Conservation (phyloP, 148 eudicot genomes). For the Amaranthus hypochondriacus region DNA sequence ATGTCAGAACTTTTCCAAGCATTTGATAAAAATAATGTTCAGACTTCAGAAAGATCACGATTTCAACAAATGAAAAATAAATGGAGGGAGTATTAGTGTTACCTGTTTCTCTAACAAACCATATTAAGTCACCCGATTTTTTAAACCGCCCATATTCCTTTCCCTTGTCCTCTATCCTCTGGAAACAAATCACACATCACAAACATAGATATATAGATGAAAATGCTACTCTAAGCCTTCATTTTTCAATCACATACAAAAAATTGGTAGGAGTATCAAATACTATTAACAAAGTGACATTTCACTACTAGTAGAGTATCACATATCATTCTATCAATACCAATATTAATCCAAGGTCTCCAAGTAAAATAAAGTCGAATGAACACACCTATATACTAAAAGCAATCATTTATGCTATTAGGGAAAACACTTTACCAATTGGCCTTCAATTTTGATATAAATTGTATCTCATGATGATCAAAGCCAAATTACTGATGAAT, state of each 20-base stretch:
- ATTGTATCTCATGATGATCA: too few relatives aligned
- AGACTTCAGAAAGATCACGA: neutral
- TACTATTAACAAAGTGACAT: neutral
- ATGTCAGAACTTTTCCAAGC: neutral
- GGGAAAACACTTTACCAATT: too few relatives aligned
- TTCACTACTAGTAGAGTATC: neutral
- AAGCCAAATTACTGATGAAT: too few relatives aligned
- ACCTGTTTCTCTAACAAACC: conserved; percentile 99
- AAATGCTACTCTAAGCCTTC: neutral
- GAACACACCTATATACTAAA: too few relatives aligned
- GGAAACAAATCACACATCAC: conserved; percentile 24
- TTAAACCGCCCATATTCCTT: conserved; percentile 78
- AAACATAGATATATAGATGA: conserved; percentile 1
- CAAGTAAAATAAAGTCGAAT: too few relatives aligned
- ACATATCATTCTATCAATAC: too few relatives aligned
- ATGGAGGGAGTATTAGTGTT: neutral
- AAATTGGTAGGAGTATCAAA: neutral
- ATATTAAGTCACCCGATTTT: conserved; percentile 65
- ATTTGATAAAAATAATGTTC: neutral
- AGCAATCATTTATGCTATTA: too few relatives aligned
- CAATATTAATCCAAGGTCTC: too few relatives aligned
- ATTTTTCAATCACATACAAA: neutral
- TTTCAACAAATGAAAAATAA: neutral
- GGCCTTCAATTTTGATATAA: too few relatives aligned
- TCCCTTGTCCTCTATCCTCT: conserved; percentile 94